Evolutionary conservation across 139 green algal genomes (phyloP).

Genomic region (Tetratostichococcus sp.): DNA sequence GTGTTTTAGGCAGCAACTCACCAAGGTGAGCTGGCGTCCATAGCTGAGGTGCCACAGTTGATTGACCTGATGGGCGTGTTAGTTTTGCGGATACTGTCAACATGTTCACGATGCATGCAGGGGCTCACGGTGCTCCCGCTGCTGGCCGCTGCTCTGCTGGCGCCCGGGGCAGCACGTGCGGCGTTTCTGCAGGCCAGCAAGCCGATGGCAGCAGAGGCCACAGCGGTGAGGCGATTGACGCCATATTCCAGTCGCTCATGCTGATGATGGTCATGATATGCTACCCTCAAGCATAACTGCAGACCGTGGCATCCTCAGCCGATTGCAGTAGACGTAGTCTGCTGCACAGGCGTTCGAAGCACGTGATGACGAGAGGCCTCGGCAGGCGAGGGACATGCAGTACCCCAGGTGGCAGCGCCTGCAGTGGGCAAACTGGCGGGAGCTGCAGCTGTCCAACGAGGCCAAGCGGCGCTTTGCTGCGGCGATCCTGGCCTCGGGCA

Average conservation of each 20-base stretch:
- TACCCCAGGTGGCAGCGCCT: not conserved
- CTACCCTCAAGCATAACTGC: no score
- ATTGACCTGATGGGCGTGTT: no score
- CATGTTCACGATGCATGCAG: not conserved
- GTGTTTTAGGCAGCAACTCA: no score
- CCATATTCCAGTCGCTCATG: no score
- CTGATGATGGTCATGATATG: no score
- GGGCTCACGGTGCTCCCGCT: conserved; percentile 4
- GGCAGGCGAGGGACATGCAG: not conserved
- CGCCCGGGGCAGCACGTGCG: no score
- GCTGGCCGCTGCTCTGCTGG: conserved; percentile 1
- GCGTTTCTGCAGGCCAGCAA: not conserved
- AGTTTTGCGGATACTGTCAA: no score
- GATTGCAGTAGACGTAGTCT: no score
- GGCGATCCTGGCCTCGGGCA: not conserved
- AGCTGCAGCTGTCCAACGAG: not conserved
- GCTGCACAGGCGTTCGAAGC: not conserved
- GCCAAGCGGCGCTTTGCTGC: not conserved
- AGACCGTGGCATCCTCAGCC: no score
- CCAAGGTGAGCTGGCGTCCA: no score
- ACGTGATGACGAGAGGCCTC: not conserved
- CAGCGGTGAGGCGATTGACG: not conserved
- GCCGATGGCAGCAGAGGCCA: not conserved
- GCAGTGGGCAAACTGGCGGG: not conserved
- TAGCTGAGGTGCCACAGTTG: no score